Base-by-base conservation (phyloP, 2,329 filamentous ascomycete species). In the Fusarium oxysporum region DNA sequence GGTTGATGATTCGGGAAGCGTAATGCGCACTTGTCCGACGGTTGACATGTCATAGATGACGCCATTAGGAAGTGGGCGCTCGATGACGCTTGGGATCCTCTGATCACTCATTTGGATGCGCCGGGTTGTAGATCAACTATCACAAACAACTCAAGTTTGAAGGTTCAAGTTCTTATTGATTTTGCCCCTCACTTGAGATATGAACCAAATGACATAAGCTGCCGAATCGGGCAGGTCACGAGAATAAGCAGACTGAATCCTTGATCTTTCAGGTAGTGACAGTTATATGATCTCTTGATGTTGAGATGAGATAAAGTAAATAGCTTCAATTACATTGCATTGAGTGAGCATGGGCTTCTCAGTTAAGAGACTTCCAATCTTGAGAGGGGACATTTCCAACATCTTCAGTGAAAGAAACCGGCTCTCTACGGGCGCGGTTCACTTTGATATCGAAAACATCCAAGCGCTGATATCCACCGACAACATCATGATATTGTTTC, bases 401-500 rank as follows among this genome's bases (percentile, higher is more conserved):
- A 4, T 51, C n/a, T 32, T 65, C 67, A 1, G 56, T 56, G 5
- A 82, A 82, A 1, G 53, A 76, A 0, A 78, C 78, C 0, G 84
- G 84, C 19, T 81, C 67, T 30, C 78, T 73, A 19, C 85, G 80
- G 19, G 75, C 80, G 3, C 86, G 78, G 67, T 87, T 80, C 0
- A 89, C 84, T 37, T 82, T 85, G 13, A 89, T 58, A 35, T 87
- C 80, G 70, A 89, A 90, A 3, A 90, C 80, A 74, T 89, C 87
- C 6, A 86, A 76, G 5, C 88, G 78, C 75, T 89, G 88, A 77
- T 89, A 89, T 0, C 86, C 86, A 1, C 87, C 87, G 3, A 86
- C 86, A 5, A 88, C 82, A 76, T 89, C 88, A 65, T 89, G 87
- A 67, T 86, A 89, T 74, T 89, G 87, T 71, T 90, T 90, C 0